Base-by-base conservation (phyloP, 768 basidiomycete species). In the Auricularia cornea region DNA sequence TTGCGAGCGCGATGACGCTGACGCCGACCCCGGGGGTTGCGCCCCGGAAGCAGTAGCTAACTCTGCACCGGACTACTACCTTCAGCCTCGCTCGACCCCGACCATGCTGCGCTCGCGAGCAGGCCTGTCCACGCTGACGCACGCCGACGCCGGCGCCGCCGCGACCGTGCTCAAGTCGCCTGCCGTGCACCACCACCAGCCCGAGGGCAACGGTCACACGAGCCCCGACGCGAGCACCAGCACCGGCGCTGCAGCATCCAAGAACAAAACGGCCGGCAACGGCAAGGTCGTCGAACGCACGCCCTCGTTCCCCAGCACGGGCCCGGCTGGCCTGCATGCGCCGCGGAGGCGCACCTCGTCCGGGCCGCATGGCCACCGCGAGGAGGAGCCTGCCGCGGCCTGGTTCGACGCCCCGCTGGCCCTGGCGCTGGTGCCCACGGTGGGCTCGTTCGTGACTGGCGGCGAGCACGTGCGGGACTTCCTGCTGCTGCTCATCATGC, bases 401-500 rank as follows among this genome's bases (percentile, higher is more conserved):
- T 57, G 54, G 54, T 57, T 57, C 26, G 54, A 57, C 54, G 54
- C 30, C 16, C 54, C 54, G 12, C 26, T 57, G 3, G 54, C 30
- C 6, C 54, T 57, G 26, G 54, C 54, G 14, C 54, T 57, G 10
- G 54, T 30, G 26, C 54, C 54, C 26, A 31, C 54, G 10, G 16
- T 57, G 2, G 54, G 54, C 16, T 57, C 54, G 16, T 57, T 57
- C 54, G 26, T 57, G 28, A 57, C 54, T 0, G 54, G 54, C 29
- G 54, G 54, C 54, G 54, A 57, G 28, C 54, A 57, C 54, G 54
- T 57, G 12, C 26, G 54, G 16, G 54, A 57, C 54, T 57, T 57
- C 30, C 26, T 57, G 30, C 54, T 57, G 30, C 54, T 57, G 23
- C 30, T 57, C 26, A 29, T 57, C 2, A 57, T 31, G 30, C 54